Base-by-base conservation (phyloP, 1,284 basidiomycete genomes). In the Ustilago loliicola region DNA sequence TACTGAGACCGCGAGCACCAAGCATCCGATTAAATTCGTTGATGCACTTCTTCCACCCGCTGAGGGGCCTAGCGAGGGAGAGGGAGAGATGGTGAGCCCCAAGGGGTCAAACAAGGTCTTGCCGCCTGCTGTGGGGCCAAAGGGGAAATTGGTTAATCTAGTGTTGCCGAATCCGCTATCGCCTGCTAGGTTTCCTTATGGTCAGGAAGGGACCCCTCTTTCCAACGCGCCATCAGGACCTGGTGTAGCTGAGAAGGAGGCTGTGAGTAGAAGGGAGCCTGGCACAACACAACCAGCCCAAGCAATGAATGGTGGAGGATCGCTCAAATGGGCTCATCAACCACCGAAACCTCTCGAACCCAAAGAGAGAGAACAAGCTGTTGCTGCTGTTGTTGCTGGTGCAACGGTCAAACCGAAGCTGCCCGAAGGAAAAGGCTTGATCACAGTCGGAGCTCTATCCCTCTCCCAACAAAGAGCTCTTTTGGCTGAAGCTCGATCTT, bases 161-260 rank as follows among this genome's bases (percentile, higher is more conserved):
- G 73, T 79, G 0, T 36, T 79, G 21, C 77, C 77, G 4, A 61
- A 59, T 9, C 77, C 77, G 1, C 60, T 79, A 13, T 70, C 66
- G 21, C 77, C 77, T 21, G 72, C 73, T 27, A 27, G 77, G 13
- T 79, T 60, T 58, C 77, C 77, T 9, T 79, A 76, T 19, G 77
- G 77, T 0, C n/a, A 66, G 40, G 73, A 79, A 58, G 73, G 69
- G 1, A 19, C 30, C n/a, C 7, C 53, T 15, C 25, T 21, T 6
- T 10, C n/a, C n/a, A n/a, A n/a, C n/a, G n/a, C n/a, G n/a, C n/a
- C n/a, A n/a, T n/a, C n/a, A n/a, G n/a, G n/a, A n/a, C n/a, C n/a
- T n/a, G n/a, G n/a, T n/a, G n/a, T n/a, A n/a, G n/a, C n/a, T n/a
- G n/a, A n/a, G n/a, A n/a, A n/a, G n/a, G n/a, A n/a, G n/a, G n/a